Percentiles rank a stretch among this genome's conserved stretches.
Conservation (phyloP, 495 filamentous ascomycete genomes). For the Mycothermus thermophilus region DNA sequence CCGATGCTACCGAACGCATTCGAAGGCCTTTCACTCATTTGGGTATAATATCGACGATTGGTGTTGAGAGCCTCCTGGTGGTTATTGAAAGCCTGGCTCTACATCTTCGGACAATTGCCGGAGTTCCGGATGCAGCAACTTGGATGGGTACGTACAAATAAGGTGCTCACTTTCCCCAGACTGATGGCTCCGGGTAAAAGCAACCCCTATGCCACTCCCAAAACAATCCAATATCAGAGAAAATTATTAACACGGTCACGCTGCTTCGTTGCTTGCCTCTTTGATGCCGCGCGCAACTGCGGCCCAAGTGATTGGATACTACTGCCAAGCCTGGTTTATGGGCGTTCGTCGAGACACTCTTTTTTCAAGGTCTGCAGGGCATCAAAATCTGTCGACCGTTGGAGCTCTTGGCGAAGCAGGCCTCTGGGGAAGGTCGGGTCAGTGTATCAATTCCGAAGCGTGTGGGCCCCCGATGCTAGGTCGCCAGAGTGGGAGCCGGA, state of each 20-base stretch:
- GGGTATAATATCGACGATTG: slow-evolving; percentile 27
- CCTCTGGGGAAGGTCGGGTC: too few relatives aligned
- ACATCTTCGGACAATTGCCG: slow-evolving; percentile 26
- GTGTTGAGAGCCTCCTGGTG: slow-evolving; percentile 13
- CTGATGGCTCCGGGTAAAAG: slow-evolving; percentile 15
- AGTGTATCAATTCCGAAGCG: too few relatives aligned
- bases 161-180: slow-evolving; percentile 1
- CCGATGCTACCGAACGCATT: slow-evolving; percentile 29
- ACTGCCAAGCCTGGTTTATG: too few relatives aligned
- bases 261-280: slow-evolving; percentile 1
- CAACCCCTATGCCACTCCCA: slow-evolving; percentile 2
- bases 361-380: too few relatives aligned
- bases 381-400: too few relatives aligned
- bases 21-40: slow-evolving; percentile 23
- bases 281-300: too few relatives aligned
- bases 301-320: too few relatives aligned
- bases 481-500: too few relatives aligned
- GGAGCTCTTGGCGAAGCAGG: too few relatives aligned
- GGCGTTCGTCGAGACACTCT: too few relatives aligned
- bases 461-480: too few relatives aligned
- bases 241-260: slow-evolving; percentile 9
- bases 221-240: too few relatives aligned
- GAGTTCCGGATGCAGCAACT: slow-evolving; percentile 19
- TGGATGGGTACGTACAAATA: background rate
- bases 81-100: slow-evolving; percentile 27